phyloP scores from a whole-genome alignment of 1,139 yeast genomes.

The Kurtzmaniella natalensis region DNA sequence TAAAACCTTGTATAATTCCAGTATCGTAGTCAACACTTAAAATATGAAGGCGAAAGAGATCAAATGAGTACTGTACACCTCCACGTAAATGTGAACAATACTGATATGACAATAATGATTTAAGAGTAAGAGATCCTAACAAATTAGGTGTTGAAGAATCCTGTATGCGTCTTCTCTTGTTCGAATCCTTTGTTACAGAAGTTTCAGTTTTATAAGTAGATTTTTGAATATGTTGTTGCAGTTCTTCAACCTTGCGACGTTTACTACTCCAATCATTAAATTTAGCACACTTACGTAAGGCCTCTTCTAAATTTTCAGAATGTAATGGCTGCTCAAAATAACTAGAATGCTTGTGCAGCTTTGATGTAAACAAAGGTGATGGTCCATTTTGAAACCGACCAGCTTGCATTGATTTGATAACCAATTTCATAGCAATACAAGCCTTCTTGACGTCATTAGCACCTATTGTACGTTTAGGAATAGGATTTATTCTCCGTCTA shows the following conservation, averaged over 20 bases:
- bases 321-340: background rate
- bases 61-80: background rate
- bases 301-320: slow-evolving; percentile 1
- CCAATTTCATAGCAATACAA: slow-evolving; percentile 2
- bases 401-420: slow-evolving; percentile 4
- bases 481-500: slow-evolving; percentile 4
- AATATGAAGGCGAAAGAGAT: background rate
- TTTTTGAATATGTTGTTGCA: no score
- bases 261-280: background rate
- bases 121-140: background rate
- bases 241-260: no score
- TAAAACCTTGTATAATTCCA: background rate
- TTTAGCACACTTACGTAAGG: slow-evolving; percentile 1
- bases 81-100: background rate
- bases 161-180: no score
- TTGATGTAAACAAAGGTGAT: slow-evolving; percentile 4
- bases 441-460: slow-evolving; percentile 4
- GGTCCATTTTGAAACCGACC: slow-evolving; percentile 1
- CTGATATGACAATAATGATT: background rate
- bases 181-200: no score
- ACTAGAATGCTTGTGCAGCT: slow-evolving; percentile 3
- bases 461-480: slow-evolving; percentile 1
- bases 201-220: no score
- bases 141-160: no score
- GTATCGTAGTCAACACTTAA: background rate